Evolutionary conservation across 495 filamentous ascomycete genomes (phyloP), one percentile per base, ranked within the genome.

Genomic region (Aspergillus saccharolyticus): DNA sequence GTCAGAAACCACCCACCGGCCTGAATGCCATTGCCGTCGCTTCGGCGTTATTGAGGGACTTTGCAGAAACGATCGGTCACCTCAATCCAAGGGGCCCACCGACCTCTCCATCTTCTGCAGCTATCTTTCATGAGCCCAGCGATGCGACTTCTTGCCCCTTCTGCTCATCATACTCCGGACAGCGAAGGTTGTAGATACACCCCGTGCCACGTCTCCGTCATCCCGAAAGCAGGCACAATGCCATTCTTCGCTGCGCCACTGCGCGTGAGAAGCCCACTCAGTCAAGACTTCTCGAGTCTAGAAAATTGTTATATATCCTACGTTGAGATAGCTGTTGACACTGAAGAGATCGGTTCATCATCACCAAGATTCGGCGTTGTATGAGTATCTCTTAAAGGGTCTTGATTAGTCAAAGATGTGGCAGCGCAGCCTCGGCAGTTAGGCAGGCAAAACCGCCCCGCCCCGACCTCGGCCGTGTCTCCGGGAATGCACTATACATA

Each of bases 1-100:
- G 90, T 94, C 62, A 85, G 89, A 74, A 94, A 94, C 73, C 84
- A 96, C 2, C 89, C 89, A 58, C 94, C 89, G 56, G 33, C 0
- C 84, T 88, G 30, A 92, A 82, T 0, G 88, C 79, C 18, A 86
- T 78, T 4, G 70, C 74, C 1, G 88, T 91, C 0, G 80, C 80
- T 39, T 80, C 75, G 0, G 79, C 74, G 55, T 89, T 86, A 62
- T 92, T 92, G 58, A 83, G 80, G 64, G 96, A 96, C 16, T 85
- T 85, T 47, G 81, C 71, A 76, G 94, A 96, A 14, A 95, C 74
- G 48, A 90, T 87, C 1, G 86, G 83, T 0, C 74, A 72, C 0
- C 44, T 22, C 4, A 77, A 12, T 19, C 74, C 44, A 18, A 59
- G 0, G 71, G 57, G n/a, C 61, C 60, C 17, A 71, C n/a, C n/a